These are phyloP conservation scores for Rhododendron vialii DNA, from an alignment of 148 eudicot genomes.

Conservation along the genomic window DNA sequence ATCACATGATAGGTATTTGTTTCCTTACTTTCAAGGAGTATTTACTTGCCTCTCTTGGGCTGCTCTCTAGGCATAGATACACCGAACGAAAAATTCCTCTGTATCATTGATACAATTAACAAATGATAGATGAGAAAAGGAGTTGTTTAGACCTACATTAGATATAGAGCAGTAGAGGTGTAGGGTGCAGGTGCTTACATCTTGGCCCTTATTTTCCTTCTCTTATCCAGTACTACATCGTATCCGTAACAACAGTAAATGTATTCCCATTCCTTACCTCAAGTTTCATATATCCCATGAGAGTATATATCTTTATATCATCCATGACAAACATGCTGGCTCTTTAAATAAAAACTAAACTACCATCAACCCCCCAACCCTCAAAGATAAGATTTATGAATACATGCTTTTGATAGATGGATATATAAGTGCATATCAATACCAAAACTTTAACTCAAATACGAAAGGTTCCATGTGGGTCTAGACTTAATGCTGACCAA, in stretches of 20 bases:
- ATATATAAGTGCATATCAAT: background rate
- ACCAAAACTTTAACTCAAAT: background rate
- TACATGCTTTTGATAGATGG: background rate
- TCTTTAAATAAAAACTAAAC: background rate
- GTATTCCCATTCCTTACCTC: background rate
- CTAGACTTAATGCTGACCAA: background rate
- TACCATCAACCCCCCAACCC: background rate
- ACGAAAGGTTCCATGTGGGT: background rate
- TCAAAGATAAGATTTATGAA: too few relatives aligned
- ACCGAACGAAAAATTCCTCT: background rate
- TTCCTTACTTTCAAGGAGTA: background rate
- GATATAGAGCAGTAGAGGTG: background rate
- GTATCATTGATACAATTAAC: background rate
- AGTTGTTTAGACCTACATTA: background rate
- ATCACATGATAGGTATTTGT: background rate
- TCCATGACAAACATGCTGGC: background rate
- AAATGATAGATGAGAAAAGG: background rate
- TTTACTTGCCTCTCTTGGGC: background rate
- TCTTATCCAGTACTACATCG: background rate
- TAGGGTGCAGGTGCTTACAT: background rate
- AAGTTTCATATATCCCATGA: background rate
- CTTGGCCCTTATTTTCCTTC: background rate
- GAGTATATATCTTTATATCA: too few relatives aligned
- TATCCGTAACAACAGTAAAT: background rate
- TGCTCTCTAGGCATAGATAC: background rate